phyloP scores from a whole-genome alignment of 345 rosid genomes.

The Brassica nigra region DNA sequence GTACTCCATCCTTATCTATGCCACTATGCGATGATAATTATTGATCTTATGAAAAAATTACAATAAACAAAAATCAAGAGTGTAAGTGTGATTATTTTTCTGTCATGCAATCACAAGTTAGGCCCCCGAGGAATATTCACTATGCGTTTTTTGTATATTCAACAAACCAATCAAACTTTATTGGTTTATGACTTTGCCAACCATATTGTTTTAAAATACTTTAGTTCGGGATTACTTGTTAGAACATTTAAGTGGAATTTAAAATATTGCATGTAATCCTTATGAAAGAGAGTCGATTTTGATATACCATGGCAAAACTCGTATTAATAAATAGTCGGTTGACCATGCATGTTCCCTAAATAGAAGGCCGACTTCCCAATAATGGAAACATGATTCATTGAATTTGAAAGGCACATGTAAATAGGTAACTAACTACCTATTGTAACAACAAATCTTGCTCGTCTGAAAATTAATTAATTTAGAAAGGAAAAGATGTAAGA shows the following conservation, averaged over 20 bases:
- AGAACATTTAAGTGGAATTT: neutral
- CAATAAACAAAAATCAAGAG: neutral
- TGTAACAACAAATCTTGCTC: neutral
- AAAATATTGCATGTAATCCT: neutral
- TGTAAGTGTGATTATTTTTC: neutral
- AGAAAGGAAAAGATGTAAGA: neutral
- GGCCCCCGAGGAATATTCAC: neutral
- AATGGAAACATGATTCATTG: slow-evolving; percentile 27
- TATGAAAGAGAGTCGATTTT: neutral
- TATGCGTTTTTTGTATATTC: neutral
- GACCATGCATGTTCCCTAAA: slow-evolving; percentile 27
- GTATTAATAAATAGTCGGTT: slow-evolving; percentile 1
- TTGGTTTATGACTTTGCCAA: neutral
- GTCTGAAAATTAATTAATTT: neutral
- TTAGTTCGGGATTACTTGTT: neutral
- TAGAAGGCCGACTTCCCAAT: slow-evolving; percentile 16
- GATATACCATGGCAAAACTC: neutral
- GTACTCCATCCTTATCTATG: neutral
- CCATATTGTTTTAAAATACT: neutral
- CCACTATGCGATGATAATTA: neutral
- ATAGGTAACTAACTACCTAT: neutral
- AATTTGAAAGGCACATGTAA: slow-evolving; percentile 17
- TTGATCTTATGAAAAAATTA: neutral
- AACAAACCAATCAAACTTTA: neutral
- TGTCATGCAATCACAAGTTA: neutral